A percentile compares a stretch with the other conserved stretches of the same genome.
Conservation (phyloP, 345 rosid genomes). For the Tarenaya hassleriana region DNA sequence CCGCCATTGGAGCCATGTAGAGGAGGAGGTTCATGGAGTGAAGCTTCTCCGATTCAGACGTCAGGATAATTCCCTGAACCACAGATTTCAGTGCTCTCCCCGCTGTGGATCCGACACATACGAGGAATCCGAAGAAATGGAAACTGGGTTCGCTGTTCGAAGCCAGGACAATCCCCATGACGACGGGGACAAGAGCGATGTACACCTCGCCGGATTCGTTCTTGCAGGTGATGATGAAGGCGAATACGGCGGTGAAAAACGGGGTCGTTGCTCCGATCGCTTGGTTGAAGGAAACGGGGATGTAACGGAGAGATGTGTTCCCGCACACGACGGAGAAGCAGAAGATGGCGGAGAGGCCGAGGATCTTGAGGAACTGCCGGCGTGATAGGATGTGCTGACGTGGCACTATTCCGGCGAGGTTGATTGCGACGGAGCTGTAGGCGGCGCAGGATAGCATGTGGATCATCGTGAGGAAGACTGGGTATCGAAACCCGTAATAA, state of each 20-base stretch:
- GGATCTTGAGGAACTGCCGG: constrained; percentile 77
- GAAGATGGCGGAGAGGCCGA: constrained; percentile 71
- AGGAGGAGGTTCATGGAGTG: constrained; percentile 91
- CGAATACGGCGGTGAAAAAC: constrained; percentile 91
- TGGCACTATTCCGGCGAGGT: constrained; percentile 70
- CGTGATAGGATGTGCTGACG: too few species aligned
- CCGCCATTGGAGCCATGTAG: constrained; percentile 98
- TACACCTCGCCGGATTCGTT: constrained; percentile 83
- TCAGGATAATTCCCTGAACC: constrained; percentile 81
- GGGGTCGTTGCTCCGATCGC: constrained; percentile 98
- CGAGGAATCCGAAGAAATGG: constrained; percentile 90
- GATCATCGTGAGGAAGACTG: too few species aligned
- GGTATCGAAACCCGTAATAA: too few species aligned
- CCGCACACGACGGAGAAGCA: constrained; percentile 97
- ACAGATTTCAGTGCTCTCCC: constrained; percentile 95
- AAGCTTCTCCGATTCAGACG: constrained; percentile 86
- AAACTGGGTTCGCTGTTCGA: constrained; percentile 91
- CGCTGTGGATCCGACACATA: too few species aligned
- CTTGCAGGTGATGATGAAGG: constrained; percentile 82
- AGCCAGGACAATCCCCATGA: constrained; percentile 84
- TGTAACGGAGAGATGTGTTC: constrained; percentile 85
- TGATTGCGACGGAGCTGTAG: constrained; percentile 71
- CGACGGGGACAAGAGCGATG: constrained; percentile 79
- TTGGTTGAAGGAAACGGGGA: constrained; percentile 93
- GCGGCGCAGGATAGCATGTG: constrained; percentile 84